These are phyloP conservation scores for Arabidopsis suecica DNA, from an alignment of 345 rosid species.

Conservation along the genomic window DNA sequence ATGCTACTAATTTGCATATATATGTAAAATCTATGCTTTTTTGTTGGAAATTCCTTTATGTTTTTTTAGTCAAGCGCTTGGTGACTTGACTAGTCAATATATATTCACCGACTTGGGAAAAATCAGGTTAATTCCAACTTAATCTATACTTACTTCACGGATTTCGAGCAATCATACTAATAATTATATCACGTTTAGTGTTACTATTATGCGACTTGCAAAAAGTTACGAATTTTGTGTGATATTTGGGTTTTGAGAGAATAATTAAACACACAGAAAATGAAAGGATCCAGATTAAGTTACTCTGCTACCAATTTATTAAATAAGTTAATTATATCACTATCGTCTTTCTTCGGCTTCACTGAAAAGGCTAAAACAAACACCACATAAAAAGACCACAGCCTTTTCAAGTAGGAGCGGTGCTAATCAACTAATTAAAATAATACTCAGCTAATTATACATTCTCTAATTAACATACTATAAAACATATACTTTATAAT, in stretches of 20 bases:
- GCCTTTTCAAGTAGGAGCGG: conserved; percentile 28
- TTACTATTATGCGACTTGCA: not conserved
- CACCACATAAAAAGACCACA: conserved; percentile 36
- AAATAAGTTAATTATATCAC: not conserved
- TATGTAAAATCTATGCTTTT: conserved; percentile 20
- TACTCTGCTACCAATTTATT: not conserved
- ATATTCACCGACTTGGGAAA: not conserved
- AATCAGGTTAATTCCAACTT: not conserved
- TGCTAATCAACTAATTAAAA: not conserved
- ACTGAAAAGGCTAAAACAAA: conserved; percentile 37
- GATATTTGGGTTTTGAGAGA: not conserved
- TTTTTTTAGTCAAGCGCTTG: conserved; percentile 17
- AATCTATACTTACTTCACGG: not conserved
- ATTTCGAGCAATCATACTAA: not conserved
- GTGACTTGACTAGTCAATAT: conserved; percentile 24
- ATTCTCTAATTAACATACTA: conserved; percentile 1
- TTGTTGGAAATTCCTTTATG: conserved; percentile 16
- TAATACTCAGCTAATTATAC: conserved; percentile 4
- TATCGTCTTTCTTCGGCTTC: conserved; percentile 37
- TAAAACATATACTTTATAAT: conserved; percentile 5
- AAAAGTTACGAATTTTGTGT: not conserved
- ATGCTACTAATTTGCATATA: conserved; percentile 3
- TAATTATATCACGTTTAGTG: not conserved
- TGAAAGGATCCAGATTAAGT: conserved; percentile 3
- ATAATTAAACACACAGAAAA: not conserved